A percentile compares a stretch with the other conserved stretches of the same genome.
These are phyloP conservation scores for Nemania sp. DNA, from an alignment of 2,329 filamentous ascomycete species.

Conservation along the genomic window DNA sequence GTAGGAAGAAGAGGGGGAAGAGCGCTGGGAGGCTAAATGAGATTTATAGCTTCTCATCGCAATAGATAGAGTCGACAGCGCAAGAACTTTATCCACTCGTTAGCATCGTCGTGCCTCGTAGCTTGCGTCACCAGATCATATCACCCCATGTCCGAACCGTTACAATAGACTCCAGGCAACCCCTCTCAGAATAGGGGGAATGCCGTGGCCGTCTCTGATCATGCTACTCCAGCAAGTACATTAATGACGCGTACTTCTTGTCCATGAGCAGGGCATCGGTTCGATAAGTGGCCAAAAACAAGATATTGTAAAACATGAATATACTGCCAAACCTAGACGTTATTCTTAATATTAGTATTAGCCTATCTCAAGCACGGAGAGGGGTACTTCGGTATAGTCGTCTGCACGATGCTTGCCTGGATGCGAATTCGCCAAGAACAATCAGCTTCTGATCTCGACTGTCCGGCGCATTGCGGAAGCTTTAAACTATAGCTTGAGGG, in stretches of 20 bases:
- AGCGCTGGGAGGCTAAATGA: too few relatives aligned
- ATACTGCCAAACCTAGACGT: neutral
- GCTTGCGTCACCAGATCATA: slow-evolving; percentile 1
- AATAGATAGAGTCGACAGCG: neutral
- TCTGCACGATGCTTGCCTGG: too few relatives aligned
- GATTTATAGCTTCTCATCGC: neutral
- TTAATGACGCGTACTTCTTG: neutral
- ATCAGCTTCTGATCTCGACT: neutral
- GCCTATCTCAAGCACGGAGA: too few relatives aligned
- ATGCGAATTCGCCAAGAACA: neutral
- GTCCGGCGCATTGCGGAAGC: neutral
- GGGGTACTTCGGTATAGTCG: too few relatives aligned
- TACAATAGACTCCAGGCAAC: neutral
- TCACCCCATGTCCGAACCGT: neutral
- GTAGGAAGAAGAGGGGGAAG: too few relatives aligned
- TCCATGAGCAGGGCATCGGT: neutral
- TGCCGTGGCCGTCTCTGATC: neutral
- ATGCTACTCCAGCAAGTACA: too few relatives aligned
- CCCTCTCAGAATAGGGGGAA: neutral
- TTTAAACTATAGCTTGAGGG: neutral
- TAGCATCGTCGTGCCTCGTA: neutral
- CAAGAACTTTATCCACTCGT: neutral
- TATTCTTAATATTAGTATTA: too few relatives aligned
- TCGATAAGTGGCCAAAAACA: neutral
- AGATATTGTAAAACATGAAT: too few relatives aligned